A percentile compares a stretch with the other conserved stretches of the same genome.
Conservation (phyloP, 805 yeast genomes). For the Ogataea paradorogensis region DNA sequence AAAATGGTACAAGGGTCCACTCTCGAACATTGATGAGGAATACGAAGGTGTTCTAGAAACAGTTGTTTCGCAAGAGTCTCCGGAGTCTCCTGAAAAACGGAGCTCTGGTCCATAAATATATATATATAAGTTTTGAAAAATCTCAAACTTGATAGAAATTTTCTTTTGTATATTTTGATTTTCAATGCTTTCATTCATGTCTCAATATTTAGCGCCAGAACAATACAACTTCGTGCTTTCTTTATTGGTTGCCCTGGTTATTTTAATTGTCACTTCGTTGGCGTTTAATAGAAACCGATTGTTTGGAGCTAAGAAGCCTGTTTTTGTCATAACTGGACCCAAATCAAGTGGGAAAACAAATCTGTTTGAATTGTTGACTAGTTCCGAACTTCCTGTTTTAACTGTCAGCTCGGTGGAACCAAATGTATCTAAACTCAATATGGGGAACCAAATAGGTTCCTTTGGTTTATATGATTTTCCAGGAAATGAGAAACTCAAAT, state of each 20-base stretch:
- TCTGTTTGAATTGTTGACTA: conserved; percentile 17
- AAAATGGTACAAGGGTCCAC: conserved; percentile 57
- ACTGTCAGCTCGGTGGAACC: conserved; percentile 34
- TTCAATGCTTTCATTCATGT: conserved; percentile 2
- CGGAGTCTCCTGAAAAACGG: background rate
- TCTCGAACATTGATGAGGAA: conserved; percentile 42
- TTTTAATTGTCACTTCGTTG: conserved; percentile 18
- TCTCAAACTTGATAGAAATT: background rate
- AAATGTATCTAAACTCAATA: conserved; percentile 35
- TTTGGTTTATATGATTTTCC: conserved; percentile 76
- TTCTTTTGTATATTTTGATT: background rate
- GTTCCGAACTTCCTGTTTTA: conserved; percentile 14
- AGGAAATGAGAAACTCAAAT: conserved; percentile 76
- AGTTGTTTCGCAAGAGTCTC: conserved; percentile 3
- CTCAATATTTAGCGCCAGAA: background rate
- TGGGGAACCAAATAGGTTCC: conserved; percentile 33
- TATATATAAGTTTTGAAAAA: background rate
- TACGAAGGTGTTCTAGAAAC: conserved; percentile 23
- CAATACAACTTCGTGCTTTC: conserved; percentile 15
- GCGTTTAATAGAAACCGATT: conserved; percentile 16
- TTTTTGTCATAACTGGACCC: conserved; percentile 18
- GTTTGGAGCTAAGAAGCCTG: conserved; percentile 11
- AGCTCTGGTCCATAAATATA: background rate
- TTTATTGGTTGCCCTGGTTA: conserved; percentile 12
- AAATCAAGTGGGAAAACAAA: conserved; percentile 21